Conservation (phyloP, 305 asterid species). For the Caryopteris hybrid region DNA sequence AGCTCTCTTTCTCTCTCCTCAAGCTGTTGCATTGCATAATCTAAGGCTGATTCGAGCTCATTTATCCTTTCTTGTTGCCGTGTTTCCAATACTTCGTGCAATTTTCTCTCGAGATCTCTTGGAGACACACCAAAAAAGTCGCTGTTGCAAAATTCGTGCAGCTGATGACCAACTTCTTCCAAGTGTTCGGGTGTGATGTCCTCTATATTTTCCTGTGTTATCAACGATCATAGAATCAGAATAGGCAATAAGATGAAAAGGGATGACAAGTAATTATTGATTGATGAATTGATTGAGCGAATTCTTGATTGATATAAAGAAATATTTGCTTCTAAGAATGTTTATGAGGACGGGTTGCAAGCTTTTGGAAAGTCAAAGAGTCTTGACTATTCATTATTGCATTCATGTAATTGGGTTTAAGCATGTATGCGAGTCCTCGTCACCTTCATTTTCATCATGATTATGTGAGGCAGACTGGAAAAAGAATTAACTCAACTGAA, state of each 20-base stretch:
- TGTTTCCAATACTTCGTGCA: conserved; percentile 48
- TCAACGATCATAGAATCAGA: background rate
- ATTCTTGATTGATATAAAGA: background rate
- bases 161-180: conserved; percentile 20
- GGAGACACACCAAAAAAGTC: conserved; percentile 46
- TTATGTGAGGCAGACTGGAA: background rate
- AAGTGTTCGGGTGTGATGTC: conserved; percentile 35
- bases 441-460: too few species aligned
- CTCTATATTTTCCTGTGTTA: conserved; percentile 35
- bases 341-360: background rate
- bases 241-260: background rate
- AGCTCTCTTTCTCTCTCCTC: conserved; percentile 49
- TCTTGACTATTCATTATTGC: too few species aligned
- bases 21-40: conserved; percentile 41
- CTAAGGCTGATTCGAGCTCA: conserved; percentile 58
- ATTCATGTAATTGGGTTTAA: background rate
- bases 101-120: conserved; percentile 49
- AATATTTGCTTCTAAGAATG: too few species aligned
- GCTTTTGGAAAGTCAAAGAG: background rate
- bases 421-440: background rate
- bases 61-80: conserved; percentile 57
- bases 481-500: background rate
- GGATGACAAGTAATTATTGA: too few species aligned
- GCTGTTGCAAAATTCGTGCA: conserved; percentile 10
- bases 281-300: too few species aligned